Evolutionary conservation across 2,329 filamentous ascomycete species (phyloP), one percentile per base, ranked within the genome.

Genomic region (Blastomyces parvus): DNA sequence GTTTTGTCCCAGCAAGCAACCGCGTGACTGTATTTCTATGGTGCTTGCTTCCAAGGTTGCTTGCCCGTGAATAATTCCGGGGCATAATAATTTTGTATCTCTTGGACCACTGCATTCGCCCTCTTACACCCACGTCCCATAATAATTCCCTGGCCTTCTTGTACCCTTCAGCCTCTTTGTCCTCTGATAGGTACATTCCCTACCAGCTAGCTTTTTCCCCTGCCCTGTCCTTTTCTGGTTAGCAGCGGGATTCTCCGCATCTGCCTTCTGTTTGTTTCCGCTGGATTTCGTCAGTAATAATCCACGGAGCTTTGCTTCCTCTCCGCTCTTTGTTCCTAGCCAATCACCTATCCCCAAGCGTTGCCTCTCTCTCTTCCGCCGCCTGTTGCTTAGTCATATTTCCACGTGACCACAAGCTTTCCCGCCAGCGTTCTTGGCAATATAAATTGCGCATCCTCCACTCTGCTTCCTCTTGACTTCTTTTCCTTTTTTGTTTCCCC

Each of bases 381-480:
- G 46, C 63, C 36, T 6, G 3, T 4, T 40, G 36, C 30, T 70
- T 67, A 72, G 67, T 71, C 70, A 70, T 50, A 38, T 61, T 68
- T 65, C 62, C 76, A 78, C 76, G 76, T 78, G 76, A 77, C 66
- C 42, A 11, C 1, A 33, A 52, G 25, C 36, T 65, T 60, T 61
- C 27, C 17, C 19, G 52, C 25, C 64, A 69, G 67, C 70, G 69
- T 68, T 75, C 75, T 78, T 78, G 76, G 76, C 76, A 71, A 70
- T 76, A 78, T 78, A 78, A 77, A 77, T 71, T 69, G 70, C 61
- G 62, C 67, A 67, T 66, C 67, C 69, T 59, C 50, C 44, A 67
- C 69, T 67, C 70, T 70, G 75, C 74, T 73, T 73, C 74, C 74
- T 75, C 73, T 74, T 72, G 71, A 73, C 73, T 73, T 67, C 65